phyloP scores from a whole-genome alignment of 2,329 filamentous ascomycete species.

The Eutypella sp. region DNA sequence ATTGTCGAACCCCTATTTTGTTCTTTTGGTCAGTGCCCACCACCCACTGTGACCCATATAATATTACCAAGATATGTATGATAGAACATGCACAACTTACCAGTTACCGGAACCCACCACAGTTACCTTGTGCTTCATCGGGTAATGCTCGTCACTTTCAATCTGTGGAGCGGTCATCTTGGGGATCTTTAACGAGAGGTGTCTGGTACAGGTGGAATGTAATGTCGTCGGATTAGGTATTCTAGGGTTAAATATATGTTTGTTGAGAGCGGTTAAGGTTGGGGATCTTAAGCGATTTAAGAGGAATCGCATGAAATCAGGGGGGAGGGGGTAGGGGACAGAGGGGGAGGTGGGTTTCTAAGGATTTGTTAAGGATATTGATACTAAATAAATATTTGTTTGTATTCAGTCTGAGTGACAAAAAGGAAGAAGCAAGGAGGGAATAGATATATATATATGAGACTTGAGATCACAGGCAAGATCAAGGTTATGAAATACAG shows the following conservation, averaged over 20 bases:
- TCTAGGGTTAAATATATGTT: background rate
- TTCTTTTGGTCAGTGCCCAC: constrained; percentile 38
- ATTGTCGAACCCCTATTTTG: constrained; percentile 82
- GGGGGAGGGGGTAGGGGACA: background rate
- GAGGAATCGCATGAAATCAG: background rate
- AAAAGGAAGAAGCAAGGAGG: background rate
- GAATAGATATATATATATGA: background rate
- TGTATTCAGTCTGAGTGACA: background rate
- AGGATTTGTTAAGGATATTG: too few species aligned
- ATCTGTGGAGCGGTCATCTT: constrained; percentile 24
- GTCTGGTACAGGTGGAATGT: background rate
- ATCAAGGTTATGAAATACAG: background rate
- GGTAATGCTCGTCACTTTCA: constrained; percentile 38
- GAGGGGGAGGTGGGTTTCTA: background rate
- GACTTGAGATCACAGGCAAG: too few species aligned
- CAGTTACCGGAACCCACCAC: constrained; percentile 96
- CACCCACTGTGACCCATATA: constrained; percentile 3
- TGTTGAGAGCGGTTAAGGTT: background rate
- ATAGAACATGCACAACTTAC: constrained; percentile 47
- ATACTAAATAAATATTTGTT: background rate
- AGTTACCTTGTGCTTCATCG: constrained; percentile 85
- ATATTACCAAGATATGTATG: background rate
- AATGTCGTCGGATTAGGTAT: background rate
- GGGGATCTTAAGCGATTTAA: background rate
- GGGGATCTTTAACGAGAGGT: constrained; percentile 12